Base-by-base conservation (phyloP, 805 yeast species). In the Ogataea polymorpha region DNA sequence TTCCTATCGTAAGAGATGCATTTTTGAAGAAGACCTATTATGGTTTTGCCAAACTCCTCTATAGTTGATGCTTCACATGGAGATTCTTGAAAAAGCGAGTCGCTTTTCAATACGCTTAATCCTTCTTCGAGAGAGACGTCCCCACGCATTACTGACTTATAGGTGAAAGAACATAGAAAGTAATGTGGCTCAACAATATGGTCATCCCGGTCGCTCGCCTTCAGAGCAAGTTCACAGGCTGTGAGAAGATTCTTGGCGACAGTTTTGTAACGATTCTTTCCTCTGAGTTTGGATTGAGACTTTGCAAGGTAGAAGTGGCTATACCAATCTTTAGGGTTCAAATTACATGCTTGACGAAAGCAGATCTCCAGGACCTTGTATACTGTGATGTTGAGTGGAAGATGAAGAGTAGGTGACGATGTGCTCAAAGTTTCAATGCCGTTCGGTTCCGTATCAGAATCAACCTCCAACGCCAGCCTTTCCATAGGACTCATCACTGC, bases 111-210 rank as follows among this genome's bases (percentile, higher is more conserved):
- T 41, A 51, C 62, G 1, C 50, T 46, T 10, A 74, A 12, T 0
- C 77, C 87, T 1, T 56, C 58, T 0, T 45, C 51, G 0, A 66
- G 46, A 1, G 59, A 35, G 0, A 86, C 15, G 13, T 56, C 39
- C 0, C 61, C 72, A 0, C 25, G 15, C 26, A 64, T 66, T 8
- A 72, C 77, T 35, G 71, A 71, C 56, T 89, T 89, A 63, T 74
- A 80, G 5, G 76, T 54, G 24, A 74, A 45, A 0, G 86, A 71
- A 30, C 85, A 71, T 3, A 83, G 58, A 32, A 70, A 68, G 54
- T 88, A 89, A 55, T 84, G 89, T 0, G 96, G 91, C 53, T 90
- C 96, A 32, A 90, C 63, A 2, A 82, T 66, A 1, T 74, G 72
- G 28, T 84, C 93, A 4, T 67, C 63, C 35, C 68, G 67, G 4